Base-by-base conservation (phyloP, 495 filamentous ascomycete species). In the Hypoxylon trugodes region DNA sequence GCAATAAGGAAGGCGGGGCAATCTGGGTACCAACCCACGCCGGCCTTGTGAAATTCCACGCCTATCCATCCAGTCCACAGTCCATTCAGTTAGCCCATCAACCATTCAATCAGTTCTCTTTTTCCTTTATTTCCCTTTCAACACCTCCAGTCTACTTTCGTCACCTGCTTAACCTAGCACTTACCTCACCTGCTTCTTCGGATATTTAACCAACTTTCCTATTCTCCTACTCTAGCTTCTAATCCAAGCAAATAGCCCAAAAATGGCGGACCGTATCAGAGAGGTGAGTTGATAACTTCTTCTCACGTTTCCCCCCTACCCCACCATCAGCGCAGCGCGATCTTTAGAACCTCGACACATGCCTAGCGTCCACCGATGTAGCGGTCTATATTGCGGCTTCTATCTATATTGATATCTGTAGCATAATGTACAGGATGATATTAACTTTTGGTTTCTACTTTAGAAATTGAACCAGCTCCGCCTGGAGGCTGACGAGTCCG, bases 391-490 rank as follows among this genome's bases (percentile, higher is more conserved):
- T 19, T 30, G 50, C n/a, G n/a, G n/a, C n/a, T n/a, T 65, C 26
- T 41, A 16, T 45, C 45, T 28, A 55, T 61, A 26, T 45, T 13
- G 15, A 33, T 35, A 59, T 65, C 6, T 59, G 49, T 13, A 32
- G 28, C 41, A 24, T 56, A 18, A 46, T 65, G 8, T 47, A 32
- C 30, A 43, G 15, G 19, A 51, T 43, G 32, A 63, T 55, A 45
- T 60, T 67, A 57, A 69, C 72, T 65, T n/a, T 61, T 51, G 46
- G 16, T 50, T 24, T 59, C 26, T 15, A 9, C 6, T 36, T 13
- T 68, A 98, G 95, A 92, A 91, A 89, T 92, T 98, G 90, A 88
- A 86, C 81, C 80, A 86, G 73, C 91, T 98, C 81, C 95, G 95
- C 74, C 72, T 91, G 71, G 92, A 97, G 86, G 90, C 91, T 66